Base-by-base conservation (phyloP, 345 rosid species). In the Chamaenerion angustifolium region DNA sequence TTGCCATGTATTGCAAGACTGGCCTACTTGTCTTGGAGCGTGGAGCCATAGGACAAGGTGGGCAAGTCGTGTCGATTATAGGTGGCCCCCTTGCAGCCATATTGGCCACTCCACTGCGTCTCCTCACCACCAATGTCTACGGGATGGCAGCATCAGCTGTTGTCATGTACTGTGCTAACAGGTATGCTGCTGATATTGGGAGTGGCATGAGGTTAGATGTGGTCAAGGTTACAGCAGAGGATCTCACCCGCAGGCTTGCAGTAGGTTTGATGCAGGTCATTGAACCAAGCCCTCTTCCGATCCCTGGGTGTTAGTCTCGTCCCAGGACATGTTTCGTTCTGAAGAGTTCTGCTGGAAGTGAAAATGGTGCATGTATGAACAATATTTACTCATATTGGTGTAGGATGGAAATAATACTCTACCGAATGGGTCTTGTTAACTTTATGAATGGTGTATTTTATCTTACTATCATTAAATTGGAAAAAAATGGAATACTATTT, bases 81-180 rank as follows among this genome's bases (percentile, higher is more conserved):
- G 89, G 92, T 2, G 98, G 93, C 14, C 87, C 96, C 0, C 81
- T 87, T 46, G 92, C 87, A 5, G 94, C 94, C 1, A 77, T 80
- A 43, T 31, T 83, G 42, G 78, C 94, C 11, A 57, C 92, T 0
- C 80, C 98, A 4, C 25, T 81, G 75, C 71, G 89, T n/a, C 71
- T 90, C 48, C 75, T 81, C 45, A 81, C 86, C 1, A 78, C 96
- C 46, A 90, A 83, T 56, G 41, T 83, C 11, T 86, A 81, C 50
- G 93, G 94, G 2, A 90, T 82, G 87, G 95, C 89, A 0, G 95
- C 83, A 11, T 74, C 92, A 10, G 89, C 89, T 0, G 68, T 78
- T 14, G 57, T 16, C 1, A 21, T 46, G 42, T 63, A 63, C 41
- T 56, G 61, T 42, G 57, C 35, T 2, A 56, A 49, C 27, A 56